Conservation (phyloP, 2,329 filamentous ascomycete species). For the Myriosclerotinia scirpicola region DNA sequence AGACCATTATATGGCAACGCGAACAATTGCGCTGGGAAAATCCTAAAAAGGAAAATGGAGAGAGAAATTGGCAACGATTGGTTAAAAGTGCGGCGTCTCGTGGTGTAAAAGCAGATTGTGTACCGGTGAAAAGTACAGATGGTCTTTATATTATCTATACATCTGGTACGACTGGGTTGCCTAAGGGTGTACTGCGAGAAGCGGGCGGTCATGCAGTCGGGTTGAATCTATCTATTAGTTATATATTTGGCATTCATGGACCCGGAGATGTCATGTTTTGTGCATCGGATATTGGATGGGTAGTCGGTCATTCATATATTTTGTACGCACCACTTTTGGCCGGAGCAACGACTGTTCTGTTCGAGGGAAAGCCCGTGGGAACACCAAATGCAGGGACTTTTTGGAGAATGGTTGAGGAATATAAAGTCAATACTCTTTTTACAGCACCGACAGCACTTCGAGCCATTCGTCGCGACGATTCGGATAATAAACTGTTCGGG, state of each 20-base stretch:
- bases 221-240: conserved; percentile 76
- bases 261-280: conserved; percentile 73
- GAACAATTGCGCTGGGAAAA: conserved; percentile 73
- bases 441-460: conserved; percentile 86
- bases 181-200: conserved; percentile 81
- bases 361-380: conserved; percentile 91
- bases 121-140: conserved; percentile 76
- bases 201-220: conserved; percentile 87
- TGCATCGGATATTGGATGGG: conserved; percentile 89
- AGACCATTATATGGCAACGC: conserved; percentile 81
- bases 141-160: conserved; percentile 91
- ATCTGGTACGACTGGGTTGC: conserved; percentile 76
- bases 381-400: conserved; percentile 86
- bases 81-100: conserved; percentile 68
- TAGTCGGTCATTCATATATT: conserved; percentile 83
- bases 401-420: conserved; percentile 82
- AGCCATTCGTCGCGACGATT: conserved; percentile 84
- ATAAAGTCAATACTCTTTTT: conserved; percentile 80
- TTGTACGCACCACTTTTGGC: conserved; percentile 83
- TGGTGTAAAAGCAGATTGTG: conserved; percentile 68
- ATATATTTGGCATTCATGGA: conserved; percentile 78
- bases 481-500: conserved; percentile 65
- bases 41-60: conserved; percentile 63
- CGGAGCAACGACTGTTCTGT: conserved; percentile 82
- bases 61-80: conserved; percentile 77